A percentile compares a stretch with the other conserved stretches of the same genome.
These are phyloP conservation scores for Ceratocystis smalleyi DNA, from an alignment of 2,329 filamentous ascomycete genomes.

Conservation along the genomic window DNA sequence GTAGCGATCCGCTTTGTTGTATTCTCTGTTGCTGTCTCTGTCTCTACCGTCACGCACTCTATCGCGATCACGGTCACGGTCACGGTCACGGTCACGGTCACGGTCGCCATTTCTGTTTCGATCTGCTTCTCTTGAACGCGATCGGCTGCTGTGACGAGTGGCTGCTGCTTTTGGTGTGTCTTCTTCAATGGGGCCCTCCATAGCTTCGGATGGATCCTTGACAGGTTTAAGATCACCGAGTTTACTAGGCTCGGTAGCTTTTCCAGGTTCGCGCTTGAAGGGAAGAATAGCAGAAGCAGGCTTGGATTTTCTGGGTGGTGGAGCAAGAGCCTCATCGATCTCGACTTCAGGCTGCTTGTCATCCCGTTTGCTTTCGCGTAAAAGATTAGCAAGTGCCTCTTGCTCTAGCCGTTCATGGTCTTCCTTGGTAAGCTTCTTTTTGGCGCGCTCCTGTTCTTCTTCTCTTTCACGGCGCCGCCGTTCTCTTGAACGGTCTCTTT, in stretches of 20 bases:
- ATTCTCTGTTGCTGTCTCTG: background rate
- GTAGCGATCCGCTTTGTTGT: background rate
- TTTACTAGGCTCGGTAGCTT: conserved; percentile 28
- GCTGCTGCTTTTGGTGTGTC: background rate
- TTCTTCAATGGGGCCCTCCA: conserved; percentile 19
- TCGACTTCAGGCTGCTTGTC: conserved; percentile 39
- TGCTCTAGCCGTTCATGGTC: conserved; percentile 42
- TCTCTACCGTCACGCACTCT: background rate
- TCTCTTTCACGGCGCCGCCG: conserved; percentile 24
- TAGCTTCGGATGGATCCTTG: conserved; percentile 23
- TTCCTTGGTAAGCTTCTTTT: conserved; percentile 42
- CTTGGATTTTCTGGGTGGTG: conserved; percentile 36
- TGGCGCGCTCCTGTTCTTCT: conserved; percentile 29
- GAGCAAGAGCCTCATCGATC: conserved; percentile 39
- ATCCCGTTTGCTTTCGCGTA: conserved; percentile 42
- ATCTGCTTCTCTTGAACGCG: background rate
- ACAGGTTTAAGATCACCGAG: conserved; percentile 23
- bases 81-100: background rate
- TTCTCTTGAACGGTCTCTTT: conserved; percentile 20
- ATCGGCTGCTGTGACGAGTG: background rate
- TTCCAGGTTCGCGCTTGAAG: conserved; percentile 28
- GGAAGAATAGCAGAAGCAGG: conserved; percentile 46
- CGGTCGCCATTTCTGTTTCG: background rate
- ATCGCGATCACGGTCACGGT: background rate
- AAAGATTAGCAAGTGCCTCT: conserved; percentile 41